Percentiles rank a stretch among this genome's conserved stretches.
Conservation (phyloP, 2,329 filamentous ascomycete species). For the Aspergillus phoenicis region DNA sequence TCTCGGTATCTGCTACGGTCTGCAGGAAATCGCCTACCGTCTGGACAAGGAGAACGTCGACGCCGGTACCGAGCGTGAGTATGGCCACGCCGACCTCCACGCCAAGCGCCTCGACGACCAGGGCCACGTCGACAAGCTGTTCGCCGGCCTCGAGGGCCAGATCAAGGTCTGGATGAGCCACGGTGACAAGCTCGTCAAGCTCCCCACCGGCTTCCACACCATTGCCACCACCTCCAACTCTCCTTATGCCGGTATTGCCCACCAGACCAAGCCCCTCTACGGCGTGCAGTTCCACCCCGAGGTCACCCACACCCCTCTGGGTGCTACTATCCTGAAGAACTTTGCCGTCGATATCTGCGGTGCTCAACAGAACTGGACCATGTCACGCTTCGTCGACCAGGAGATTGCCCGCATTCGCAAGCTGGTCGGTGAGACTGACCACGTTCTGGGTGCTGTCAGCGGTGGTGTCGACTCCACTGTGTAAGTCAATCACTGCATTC, state of each 20-base stretch:
- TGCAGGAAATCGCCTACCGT: slow-evolving; percentile 74
- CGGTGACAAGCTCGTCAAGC: slow-evolving; percentile 75
- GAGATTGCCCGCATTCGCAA: slow-evolving; percentile 79
- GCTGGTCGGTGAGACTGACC: slow-evolving; percentile 77
- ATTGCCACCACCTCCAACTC: slow-evolving; percentile 77
- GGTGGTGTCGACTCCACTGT: slow-evolving; percentile 92
- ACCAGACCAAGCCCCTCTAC: slow-evolving; percentile 65
- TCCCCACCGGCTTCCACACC: slow-evolving; percentile 72
- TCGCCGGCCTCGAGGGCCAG: slow-evolving; percentile 71
- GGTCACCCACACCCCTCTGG: slow-evolving; percentile 64
- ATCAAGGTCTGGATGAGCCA: slow-evolving; percentile 85
- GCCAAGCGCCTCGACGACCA: slow-evolving; percentile 58
- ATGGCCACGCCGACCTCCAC: slow-evolving; percentile 69
- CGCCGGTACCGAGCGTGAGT: slow-evolving; percentile 69
- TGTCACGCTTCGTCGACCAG: slow-evolving; percentile 78
- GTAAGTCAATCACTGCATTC: background rate
- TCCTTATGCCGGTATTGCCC: slow-evolving; percentile 71
- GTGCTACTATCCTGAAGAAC: slow-evolving; percentile 68
- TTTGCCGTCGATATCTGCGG: slow-evolving; percentile 83
- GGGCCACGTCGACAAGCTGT: slow-evolving; percentile 73
- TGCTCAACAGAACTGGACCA: slow-evolving; percentile 76
- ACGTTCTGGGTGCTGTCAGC: slow-evolving; percentile 77
- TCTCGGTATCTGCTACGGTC: slow-evolving; percentile 63
- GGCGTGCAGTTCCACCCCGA: slow-evolving; percentile 91
- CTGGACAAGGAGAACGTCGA: slow-evolving; percentile 66